Base-by-base conservation (phyloP, 2,329 filamentous ascomycete species). In the Biscogniauxia mediterranea region DNA sequence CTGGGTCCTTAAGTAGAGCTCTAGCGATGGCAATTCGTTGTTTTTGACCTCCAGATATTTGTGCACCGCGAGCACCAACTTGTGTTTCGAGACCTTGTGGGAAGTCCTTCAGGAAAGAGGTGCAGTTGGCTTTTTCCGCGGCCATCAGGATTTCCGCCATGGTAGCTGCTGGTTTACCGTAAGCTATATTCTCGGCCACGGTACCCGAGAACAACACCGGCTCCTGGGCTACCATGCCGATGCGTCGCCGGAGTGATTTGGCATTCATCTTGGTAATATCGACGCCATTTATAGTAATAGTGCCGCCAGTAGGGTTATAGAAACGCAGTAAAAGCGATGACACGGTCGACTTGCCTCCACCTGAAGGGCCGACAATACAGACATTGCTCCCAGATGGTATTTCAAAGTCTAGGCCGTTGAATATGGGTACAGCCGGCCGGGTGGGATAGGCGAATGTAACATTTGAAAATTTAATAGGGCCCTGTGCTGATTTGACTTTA, bases 21-120 rank as follows among this genome's bases (percentile, higher is more conserved):
- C 96, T 87, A 5, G 95, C 95, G 75, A 99, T 99, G 46, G 95
- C 95, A 70, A 99, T 98, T 65, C 95, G 89, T 76, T 99, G 95
- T 79, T 98, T 98, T 77, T 99, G 95, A 0, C 95, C 95, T 56
- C 95, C 95, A 8, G 93, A 97, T 0, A 99, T 84, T 76, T 98
- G 94, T 1, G 94, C 93, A 38, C 95, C 95, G 66, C 95, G 86
- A 17, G 94, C 90, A 58, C 96, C 96, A 28, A 97, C 95, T 66
- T 91, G 90, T 0, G 95, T 99, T 72, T 99, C 94, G 6, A 99
- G 84, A 4, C 95, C 95, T 61, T 98, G 93, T 26, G 95, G 95
- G 69, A 99, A 96, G 75, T 99, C 95, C 73, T 90, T 89, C 75
- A 99, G 97, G 73, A 99, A 99, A 25, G 21, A 26, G 69, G 90